Evolutionary conservation across 306 rosid species (phyloP).

Genomic region (Cyamopsis tetragonoloba): DNA sequence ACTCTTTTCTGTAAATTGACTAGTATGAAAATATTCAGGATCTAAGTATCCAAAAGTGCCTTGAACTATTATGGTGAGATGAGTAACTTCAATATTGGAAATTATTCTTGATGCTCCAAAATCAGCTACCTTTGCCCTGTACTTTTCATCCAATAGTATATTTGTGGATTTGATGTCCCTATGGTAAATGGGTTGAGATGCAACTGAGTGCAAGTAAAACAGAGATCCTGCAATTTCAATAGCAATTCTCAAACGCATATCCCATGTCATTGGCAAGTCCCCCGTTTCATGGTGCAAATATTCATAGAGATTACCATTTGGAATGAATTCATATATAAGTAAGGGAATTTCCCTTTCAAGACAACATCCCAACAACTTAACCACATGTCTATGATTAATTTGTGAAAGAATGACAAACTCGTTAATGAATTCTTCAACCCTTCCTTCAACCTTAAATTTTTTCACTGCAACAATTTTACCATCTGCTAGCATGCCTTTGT

Average conservation of each 20-base stretch:
- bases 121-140: constrained; percentile 29
- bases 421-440: constrained; percentile 32
- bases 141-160: constrained; percentile 25
- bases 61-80: constrained; percentile 28
- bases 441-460: constrained; percentile 21
- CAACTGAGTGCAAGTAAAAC: constrained; percentile 28
- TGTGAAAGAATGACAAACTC: constrained; percentile 35
- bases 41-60: constrained; percentile 34
- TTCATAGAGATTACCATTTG: constrained; percentile 24
- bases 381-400: constrained; percentile 42
- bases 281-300: constrained; percentile 18
- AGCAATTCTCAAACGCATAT: constrained; percentile 30
- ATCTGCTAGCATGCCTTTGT: constrained; percentile 31
- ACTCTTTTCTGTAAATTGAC: constrained; percentile 35
- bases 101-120: constrained; percentile 30
- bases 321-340: constrained; percentile 39
- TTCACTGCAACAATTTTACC: constrained; percentile 35
- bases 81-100: constrained; percentile 30
- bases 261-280: constrained; percentile 34
- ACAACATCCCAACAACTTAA: constrained; percentile 32
- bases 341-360: constrained; percentile 29
- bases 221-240: constrained; percentile 26
- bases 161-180: constrained; percentile 36
- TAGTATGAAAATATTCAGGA: constrained; percentile 33
- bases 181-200: constrained; percentile 35